These are phyloP conservation scores for Gossypium lobatum DNA, from an alignment of 441 rosid species.

Conservation along the genomic window DNA sequence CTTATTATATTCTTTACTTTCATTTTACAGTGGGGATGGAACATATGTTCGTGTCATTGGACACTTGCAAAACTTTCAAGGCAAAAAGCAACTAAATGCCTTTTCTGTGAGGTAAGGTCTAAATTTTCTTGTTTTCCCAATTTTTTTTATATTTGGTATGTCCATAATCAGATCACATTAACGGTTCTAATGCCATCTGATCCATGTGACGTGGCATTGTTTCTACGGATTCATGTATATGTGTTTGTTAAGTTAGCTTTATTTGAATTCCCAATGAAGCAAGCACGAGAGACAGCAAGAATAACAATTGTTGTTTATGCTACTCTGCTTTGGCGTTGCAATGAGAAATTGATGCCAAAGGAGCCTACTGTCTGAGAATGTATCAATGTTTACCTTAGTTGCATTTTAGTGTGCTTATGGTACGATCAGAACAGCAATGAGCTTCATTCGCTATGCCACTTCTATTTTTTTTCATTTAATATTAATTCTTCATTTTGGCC, in stretches of 20 bases:
- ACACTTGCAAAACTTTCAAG: slow-evolving; percentile 65
- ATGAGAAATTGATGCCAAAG: neutral
- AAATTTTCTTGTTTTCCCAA: neutral
- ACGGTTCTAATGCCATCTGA: neutral
- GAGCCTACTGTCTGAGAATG: neutral
- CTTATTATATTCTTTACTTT: slow-evolving; percentile 13
- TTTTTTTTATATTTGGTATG: neutral
- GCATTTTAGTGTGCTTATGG: neutral
- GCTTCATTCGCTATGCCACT: neutral
- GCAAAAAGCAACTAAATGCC: slow-evolving; percentile 53
- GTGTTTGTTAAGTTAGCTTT: neutral
- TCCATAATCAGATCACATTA: neutral
- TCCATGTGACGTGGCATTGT: neutral
- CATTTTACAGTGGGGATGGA: slow-evolving; percentile 52
- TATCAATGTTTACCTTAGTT: neutral
- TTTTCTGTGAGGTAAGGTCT: slow-evolving; percentile 74
- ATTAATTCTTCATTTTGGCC: neutral
- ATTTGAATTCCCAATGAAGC: neutral
- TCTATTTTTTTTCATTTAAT: neutral
- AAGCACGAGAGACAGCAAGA: neutral
- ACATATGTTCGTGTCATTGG: slow-evolving; percentile 76
- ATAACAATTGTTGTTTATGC: neutral
- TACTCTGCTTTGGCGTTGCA: neutral
- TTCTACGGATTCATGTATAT: neutral
- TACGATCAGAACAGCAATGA: neutral